Percentiles rank a stretch among this genome's conserved stretches.
phyloP scores from a whole-genome alignment of 2,329 filamentous ascomycete species.

The Talaromyces sp. region DNA sequence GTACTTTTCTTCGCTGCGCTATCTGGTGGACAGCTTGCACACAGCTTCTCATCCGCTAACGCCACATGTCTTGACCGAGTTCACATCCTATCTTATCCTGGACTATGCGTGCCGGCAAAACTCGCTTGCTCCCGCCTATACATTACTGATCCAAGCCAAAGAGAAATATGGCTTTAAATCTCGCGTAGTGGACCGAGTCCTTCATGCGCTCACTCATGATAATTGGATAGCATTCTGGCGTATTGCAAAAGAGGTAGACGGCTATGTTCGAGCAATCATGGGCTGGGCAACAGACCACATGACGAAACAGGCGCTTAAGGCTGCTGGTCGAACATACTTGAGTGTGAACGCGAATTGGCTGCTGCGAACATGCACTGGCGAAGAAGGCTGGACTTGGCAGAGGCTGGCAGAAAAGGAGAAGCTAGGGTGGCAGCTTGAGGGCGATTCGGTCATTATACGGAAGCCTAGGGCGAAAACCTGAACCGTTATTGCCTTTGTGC shows the following conservation, averaged over 20 bases:
- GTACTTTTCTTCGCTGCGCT: slow-evolving; percentile 81
- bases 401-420: slow-evolving; percentile 64
- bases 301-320: slow-evolving; percentile 75
- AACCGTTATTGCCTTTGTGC: slow-evolving; percentile 7
- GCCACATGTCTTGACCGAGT: slow-evolving; percentile 70
- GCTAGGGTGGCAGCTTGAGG: slow-evolving; percentile 81
- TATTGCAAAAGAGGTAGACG: slow-evolving; percentile 69
- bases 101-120: slow-evolving; percentile 83
- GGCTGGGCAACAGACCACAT: slow-evolving; percentile 76
- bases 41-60: slow-evolving; percentile 62
- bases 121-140: slow-evolving; percentile 70
- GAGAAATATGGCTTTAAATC: slow-evolving; percentile 60
- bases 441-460: slow-evolving; percentile 71
- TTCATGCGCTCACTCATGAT: slow-evolving; percentile 71
- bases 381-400: slow-evolving; percentile 60
- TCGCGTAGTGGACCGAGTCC: slow-evolving; percentile 63
- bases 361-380: slow-evolving; percentile 52
- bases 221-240: slow-evolving; percentile 79
- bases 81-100: slow-evolving; percentile 75
- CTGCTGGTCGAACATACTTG: slow-evolving; percentile 78
- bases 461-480: slow-evolving; percentile 38
- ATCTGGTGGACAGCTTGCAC: slow-evolving; percentile 72
- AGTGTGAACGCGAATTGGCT: slow-evolving; percentile 69
- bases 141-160: slow-evolving; percentile 53
- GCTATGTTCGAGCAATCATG: slow-evolving; percentile 74